A percentile compares a stretch with the other conserved stretches of the same genome.
Conservation (phyloP, 2,329 filamentous ascomycete species). For the Diaporthe amygdali region DNA sequence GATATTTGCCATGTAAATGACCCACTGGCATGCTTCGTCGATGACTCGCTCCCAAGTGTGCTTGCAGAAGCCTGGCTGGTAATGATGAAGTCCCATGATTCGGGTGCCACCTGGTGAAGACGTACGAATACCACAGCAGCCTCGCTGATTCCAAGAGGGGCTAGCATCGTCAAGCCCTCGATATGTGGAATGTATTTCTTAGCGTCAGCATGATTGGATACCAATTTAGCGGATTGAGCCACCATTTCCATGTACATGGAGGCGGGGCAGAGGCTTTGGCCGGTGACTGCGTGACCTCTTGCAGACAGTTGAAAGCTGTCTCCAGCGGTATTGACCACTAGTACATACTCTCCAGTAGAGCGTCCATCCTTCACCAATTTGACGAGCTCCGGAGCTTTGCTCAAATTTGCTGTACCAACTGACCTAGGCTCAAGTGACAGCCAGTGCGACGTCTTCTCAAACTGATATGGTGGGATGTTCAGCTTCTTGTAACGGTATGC, state of each 20-base stretch:
- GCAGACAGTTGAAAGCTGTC: constrained; percentile 27
- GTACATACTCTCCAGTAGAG: background rate
- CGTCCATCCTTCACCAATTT: background rate
- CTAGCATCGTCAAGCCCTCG: background rate
- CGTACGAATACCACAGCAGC: background rate
- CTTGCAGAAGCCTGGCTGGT: background rate
- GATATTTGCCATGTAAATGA: background rate
- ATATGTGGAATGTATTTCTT: background rate
- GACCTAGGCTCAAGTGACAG: background rate
- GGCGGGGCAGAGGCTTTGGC: constrained; percentile 32
- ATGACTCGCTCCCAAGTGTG: background rate
- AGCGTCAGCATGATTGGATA: background rate
- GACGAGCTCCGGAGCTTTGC: background rate
- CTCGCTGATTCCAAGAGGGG: background rate
- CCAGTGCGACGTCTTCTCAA: constrained; percentile 35
- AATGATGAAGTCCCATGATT: constrained; percentile 1
- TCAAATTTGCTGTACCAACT: background rate
- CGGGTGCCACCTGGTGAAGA: background rate
- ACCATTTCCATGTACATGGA: constrained; percentile 35
- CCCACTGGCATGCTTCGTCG: background rate
- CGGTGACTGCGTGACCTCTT: constrained; percentile 32
- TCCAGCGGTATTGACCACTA: constrained; percentile 25
- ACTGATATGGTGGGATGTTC: constrained; percentile 36
- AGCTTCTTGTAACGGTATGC: constrained; percentile 21
- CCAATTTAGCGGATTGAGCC: constrained; percentile 24